Conservation (phyloP, 768 basidiomycete genomes). For the Mycena venus region DNA sequence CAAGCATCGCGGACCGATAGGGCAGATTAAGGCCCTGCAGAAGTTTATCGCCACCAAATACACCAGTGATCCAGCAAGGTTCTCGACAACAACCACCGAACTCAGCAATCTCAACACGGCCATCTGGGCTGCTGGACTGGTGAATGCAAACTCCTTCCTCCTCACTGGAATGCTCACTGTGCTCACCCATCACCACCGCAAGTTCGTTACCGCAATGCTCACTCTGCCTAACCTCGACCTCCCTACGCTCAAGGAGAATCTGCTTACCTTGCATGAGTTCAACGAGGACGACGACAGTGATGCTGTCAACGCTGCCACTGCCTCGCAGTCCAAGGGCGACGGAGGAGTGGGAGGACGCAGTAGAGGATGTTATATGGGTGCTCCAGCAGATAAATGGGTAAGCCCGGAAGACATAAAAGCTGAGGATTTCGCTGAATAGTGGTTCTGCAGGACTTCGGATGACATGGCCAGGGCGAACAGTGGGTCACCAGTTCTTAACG, state of each 20-base stretch:
- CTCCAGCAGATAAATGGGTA: neutral
- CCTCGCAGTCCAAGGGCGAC: too few species aligned
- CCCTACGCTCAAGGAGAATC: neutral
- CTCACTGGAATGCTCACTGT: neutral
- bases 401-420: too few species aligned
- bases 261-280: neutral
- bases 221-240: neutral
- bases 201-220: neutral
- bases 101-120: neutral
- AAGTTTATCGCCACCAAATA: neutral
- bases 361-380: neutral
- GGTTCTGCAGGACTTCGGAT: too few species aligned
- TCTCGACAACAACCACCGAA: neutral
- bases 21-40: neutral
- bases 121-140: neutral
- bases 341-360: neutral
- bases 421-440: too few species aligned
- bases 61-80: neutral
- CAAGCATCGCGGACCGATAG: neutral
- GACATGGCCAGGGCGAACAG: too few species aligned
- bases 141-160: neutral
- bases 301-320: neutral
- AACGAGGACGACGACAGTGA: neutral
- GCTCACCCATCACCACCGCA: neutral
- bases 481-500: too few species aligned